Conservation (phyloP, 176 grass and related monocot genomes). For the Carex cristatella region DNA sequence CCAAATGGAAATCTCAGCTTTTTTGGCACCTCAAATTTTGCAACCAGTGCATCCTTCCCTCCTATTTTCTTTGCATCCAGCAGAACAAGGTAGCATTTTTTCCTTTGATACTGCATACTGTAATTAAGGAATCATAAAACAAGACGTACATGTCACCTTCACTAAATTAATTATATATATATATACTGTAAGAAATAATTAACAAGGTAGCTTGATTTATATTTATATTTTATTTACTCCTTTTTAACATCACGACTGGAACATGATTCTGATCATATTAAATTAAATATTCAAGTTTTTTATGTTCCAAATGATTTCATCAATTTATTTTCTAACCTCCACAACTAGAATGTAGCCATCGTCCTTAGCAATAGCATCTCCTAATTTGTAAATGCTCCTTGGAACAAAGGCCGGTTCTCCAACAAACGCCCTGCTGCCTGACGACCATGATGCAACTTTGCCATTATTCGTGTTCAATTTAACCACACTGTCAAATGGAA, state of each 20-base stretch:
- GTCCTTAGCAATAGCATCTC: slow-evolving; percentile 28
- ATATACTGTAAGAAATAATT: no score
- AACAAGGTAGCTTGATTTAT: neutral
- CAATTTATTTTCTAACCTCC: neutral
- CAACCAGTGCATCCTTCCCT: slow-evolving; percentile 36
- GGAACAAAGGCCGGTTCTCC: slow-evolving; percentile 77
- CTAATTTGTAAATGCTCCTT: neutral
- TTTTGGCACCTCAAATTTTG: slow-evolving; percentile 30
- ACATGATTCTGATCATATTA: neutral
- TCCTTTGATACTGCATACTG: slow-evolving; percentile 72
- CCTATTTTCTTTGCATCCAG: slow-evolving; percentile 78
- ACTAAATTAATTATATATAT: neutral
- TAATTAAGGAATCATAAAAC: slow-evolving; percentile 1
- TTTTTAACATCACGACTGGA: neutral
- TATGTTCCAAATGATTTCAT: neutral
- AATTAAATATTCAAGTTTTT: neutral
- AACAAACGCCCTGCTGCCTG: slow-evolving; percentile 48
- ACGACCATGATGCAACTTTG: slow-evolving; percentile 33
- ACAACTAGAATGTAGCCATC: slow-evolving; percentile 50
- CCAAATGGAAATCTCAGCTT: slow-evolving; percentile 69
- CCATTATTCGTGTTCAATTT: slow-evolving; percentile 47
- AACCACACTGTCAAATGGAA: slow-evolving; percentile 73
- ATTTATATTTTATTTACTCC: neutral
- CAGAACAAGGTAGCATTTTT: slow-evolving; percentile 60
- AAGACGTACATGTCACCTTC: neutral